phyloP scores from a whole-genome alignment of 345 rosid genomes.

The Sisymbrium irio region DNA sequence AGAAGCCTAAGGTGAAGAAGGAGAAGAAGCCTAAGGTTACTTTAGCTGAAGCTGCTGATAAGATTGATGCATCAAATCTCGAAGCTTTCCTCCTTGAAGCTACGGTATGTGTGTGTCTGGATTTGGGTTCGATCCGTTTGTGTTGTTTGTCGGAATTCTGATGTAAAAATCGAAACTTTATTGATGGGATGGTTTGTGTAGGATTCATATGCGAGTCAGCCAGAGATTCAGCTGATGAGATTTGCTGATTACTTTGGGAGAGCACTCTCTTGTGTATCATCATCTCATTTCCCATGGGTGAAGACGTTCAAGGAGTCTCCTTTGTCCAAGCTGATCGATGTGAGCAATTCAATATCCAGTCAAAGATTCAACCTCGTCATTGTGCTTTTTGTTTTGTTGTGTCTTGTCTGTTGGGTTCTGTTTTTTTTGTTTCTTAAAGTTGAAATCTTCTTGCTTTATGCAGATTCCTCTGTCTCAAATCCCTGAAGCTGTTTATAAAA shows the following conservation, averaged over 20 bases:
- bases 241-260: constrained; percentile 63
- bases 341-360: constrained; percentile 22
- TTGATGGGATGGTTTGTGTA: constrained; percentile 7
- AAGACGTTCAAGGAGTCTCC: constrained; percentile 54
- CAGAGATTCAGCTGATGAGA: constrained; percentile 59
- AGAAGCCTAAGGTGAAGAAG: constrained; percentile 52
- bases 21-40: constrained; percentile 67
- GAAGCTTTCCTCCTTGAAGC: constrained; percentile 49
- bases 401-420: not conserved
- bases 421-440: not conserved
- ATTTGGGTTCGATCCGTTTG: not conserved
- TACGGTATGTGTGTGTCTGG: constrained; percentile 33
- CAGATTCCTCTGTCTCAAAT: constrained; percentile 67
- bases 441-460: not conserved
- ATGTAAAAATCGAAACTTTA: not conserved
- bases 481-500: constrained; percentile 53
- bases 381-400: not conserved
- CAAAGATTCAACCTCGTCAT: not conserved
- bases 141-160: not conserved
- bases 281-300: constrained; percentile 60
- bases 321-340: constrained; percentile 51
- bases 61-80: constrained; percentile 52
- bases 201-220: constrained; percentile 47
- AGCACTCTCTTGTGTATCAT: constrained; percentile 48
- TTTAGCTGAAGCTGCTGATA: constrained; percentile 56